Conservation (phyloP, 495 filamentous ascomycete genomes). For the Penicillium fimorum region DNA sequence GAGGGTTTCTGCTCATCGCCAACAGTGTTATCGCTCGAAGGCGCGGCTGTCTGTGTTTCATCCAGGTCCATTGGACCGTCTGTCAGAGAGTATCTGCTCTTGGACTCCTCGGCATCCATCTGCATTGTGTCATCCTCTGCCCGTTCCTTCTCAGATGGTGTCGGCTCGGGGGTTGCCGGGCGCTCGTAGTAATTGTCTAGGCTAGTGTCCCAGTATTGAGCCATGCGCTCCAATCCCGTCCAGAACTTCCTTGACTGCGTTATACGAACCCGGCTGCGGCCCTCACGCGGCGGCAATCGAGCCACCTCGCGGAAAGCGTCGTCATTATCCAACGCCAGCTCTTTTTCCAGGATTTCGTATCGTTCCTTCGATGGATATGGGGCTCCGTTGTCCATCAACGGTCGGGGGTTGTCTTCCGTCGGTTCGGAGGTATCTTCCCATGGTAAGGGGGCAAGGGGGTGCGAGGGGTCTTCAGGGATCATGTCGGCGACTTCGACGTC, state of each 20-base stretch:
- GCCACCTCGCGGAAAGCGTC: conserved; percentile 54
- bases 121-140: conserved; percentile 14
- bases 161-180: conserved; percentile 30
- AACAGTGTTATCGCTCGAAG: conserved; percentile 1
- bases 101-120: not conserved
- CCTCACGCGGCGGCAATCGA: conserved; percentile 40
- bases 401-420: conserved; percentile 24
- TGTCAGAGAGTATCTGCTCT: conserved; percentile 1
- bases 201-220: conserved; percentile 64
- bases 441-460: conserved; percentile 45
- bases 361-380: conserved; percentile 47
- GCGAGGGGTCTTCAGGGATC: conserved; percentile 38
- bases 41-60: conserved; percentile 3
- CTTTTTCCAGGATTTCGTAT: conserved; percentile 47
- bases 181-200: conserved; percentile 54
- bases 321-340: conserved; percentile 56
- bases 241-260: conserved; percentile 61
- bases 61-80: conserved; percentile 39
- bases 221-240: conserved; percentile 55
- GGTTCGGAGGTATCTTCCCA: conserved; percentile 40
- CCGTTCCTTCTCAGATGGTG: conserved; percentile 21
- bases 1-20: conserved; percentile 8
- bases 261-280: conserved; percentile 44
- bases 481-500: conserved; percentile 46
- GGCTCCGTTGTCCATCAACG: conserved; percentile 50